Evolutionary conservation across 2,329 filamentous ascomycete genomes (phyloP).

Genomic region (Teratosphaeria nubilosa): DNA sequence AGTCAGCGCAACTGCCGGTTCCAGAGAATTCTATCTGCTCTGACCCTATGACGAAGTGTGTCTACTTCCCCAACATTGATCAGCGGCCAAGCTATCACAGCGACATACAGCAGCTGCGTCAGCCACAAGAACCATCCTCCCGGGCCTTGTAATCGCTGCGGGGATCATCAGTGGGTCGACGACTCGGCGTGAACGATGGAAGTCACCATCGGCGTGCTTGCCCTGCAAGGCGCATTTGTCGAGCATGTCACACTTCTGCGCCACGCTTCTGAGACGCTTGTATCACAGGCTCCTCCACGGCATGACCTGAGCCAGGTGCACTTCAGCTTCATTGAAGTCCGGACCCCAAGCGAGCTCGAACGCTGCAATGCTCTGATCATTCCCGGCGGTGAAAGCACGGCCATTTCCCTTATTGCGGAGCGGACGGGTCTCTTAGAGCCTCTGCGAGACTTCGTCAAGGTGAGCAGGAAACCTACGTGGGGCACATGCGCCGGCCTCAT

Average conservation of each 20-base stretch:
- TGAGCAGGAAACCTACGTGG: slow-evolving; percentile 75
- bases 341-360: slow-evolving; percentile 60
- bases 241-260: slow-evolving; percentile 75
- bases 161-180: background rate
- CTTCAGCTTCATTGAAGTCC: slow-evolving; percentile 67
- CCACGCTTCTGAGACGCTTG: slow-evolving; percentile 39
- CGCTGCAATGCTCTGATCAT: slow-evolving; percentile 76
- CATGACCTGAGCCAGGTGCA: slow-evolving; percentile 4
- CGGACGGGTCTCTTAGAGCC: slow-evolving; percentile 75
- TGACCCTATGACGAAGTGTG: background rate
- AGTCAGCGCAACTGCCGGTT: background rate
- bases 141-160: background rate
- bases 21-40: background rate
- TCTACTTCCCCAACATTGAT: background rate
- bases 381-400: slow-evolving; percentile 89
- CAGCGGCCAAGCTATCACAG: background rate
- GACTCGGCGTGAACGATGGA: background rate
- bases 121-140: background rate
- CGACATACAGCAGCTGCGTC: background rate
- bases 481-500: slow-evolving; percentile 95
- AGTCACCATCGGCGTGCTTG: slow-evolving; percentile 52
- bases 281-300: slow-evolving; percentile 30
- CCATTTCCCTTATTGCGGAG: slow-evolving; percentile 78
- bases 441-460: slow-evolving; percentile 81
- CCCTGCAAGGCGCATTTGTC: slow-evolving; percentile 85